Evolutionary conservation across 140 eudicot species (phyloP).

Genomic region (Ambrosia hybrid): DNA sequence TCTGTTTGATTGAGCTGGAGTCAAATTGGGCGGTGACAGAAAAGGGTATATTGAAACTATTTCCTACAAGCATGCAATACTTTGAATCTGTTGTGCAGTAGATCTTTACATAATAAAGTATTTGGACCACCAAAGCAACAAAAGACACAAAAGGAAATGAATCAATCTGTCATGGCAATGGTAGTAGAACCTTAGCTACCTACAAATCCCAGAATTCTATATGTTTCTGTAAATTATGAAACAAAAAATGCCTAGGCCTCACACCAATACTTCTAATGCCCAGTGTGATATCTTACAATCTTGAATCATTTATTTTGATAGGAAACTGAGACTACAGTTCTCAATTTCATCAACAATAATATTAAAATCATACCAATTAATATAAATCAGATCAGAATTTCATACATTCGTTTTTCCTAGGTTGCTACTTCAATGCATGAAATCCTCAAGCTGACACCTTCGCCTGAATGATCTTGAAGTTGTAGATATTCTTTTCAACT

Average conservation of each 20-base stretch:
- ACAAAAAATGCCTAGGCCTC: not conserved
- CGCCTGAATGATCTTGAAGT: too few relatives aligned
- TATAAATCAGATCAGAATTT: too few relatives aligned
- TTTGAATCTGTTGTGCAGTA: not conserved
- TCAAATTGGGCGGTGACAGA: constrained; percentile 17
- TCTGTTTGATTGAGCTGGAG: constrained; percentile 21
- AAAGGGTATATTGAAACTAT: constrained; percentile 17
- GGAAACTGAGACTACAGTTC: too few relatives aligned
- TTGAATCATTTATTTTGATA: too few relatives aligned
- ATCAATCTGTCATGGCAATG: not conserved
- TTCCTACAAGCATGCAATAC: constrained; percentile 10
- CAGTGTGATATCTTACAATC: too few relatives aligned
- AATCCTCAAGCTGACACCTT: too few relatives aligned
- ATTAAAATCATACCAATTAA: too few relatives aligned
- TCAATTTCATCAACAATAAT: too few relatives aligned
- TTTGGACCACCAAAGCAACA: not conserved
- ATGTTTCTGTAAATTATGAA: not conserved
- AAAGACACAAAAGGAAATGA: not conserved
- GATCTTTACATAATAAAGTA: constrained; percentile 1
- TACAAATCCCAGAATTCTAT: not conserved
- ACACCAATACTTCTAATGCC: too few relatives aligned
- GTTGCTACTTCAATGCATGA: too few relatives aligned
- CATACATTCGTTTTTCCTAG: too few relatives aligned
- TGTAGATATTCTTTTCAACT: too few relatives aligned
- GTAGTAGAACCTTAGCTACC: constrained; percentile 13